A percentile compares a stretch with the other conserved stretches of the same genome.
Conservation (phyloP, 805 yeast species). For the Lipomyces yamadae region DNA sequence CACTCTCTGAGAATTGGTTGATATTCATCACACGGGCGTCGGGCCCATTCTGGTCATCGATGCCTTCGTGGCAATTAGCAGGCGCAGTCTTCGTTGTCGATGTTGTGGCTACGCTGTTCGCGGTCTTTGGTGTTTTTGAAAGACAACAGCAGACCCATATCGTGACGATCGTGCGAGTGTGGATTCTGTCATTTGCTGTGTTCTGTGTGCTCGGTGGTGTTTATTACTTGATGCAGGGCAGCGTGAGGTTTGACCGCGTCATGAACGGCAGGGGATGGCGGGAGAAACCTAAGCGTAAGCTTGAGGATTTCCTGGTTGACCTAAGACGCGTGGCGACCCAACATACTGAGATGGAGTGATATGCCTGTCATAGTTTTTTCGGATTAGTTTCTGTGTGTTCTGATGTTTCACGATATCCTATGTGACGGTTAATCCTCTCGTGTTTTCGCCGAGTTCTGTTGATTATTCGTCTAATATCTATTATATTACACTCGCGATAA, state of each 20-base stretch:
- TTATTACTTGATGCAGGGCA: constrained; percentile 84
- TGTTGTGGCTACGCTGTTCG: constrained; percentile 87
- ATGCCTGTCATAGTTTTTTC: constrained; percentile 41
- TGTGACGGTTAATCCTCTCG: no score
- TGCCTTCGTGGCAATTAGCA: constrained; percentile 94
- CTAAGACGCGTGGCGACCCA: constrained; percentile 70
- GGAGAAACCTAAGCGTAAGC: constrained; percentile 52
- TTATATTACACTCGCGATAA: no score
- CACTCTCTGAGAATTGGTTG: constrained; percentile 96
- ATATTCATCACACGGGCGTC: constrained; percentile 95
- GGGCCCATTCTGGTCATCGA: constrained; percentile 98
- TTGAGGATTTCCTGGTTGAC: constrained; percentile 65
- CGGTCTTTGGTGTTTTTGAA: constrained; percentile 96
- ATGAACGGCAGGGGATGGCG: constrained; percentile 58
- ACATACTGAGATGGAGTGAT: constrained; percentile 54
- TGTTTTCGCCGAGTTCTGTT: no score
- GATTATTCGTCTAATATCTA: no score
- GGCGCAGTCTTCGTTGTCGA: constrained; percentile 93
- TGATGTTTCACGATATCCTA: no score
- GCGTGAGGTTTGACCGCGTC: constrained; percentile 55
- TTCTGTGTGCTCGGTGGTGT: constrained; percentile 97
- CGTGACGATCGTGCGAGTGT: constrained; percentile 90
- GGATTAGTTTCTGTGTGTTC: no score
- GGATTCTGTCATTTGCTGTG: constrained; percentile 95
- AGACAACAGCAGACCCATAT: constrained; percentile 91